Conservation (phyloP, 164 flowering plant genomes). For the Piper betle region DNA sequence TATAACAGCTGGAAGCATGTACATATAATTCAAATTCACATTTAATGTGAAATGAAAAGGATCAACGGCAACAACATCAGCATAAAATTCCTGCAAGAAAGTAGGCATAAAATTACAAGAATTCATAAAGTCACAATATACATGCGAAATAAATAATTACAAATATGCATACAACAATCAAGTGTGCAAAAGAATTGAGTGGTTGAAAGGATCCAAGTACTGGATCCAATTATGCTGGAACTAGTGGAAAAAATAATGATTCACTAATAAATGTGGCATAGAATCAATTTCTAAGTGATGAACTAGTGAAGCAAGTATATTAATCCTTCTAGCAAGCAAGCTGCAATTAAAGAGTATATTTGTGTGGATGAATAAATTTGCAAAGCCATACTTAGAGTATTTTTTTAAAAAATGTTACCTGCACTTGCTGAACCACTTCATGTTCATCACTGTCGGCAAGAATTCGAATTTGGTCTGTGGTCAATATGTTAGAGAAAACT, state of each 20-base stretch:
- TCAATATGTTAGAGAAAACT: constrained; percentile 93
- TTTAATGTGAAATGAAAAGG: constrained; percentile 74
- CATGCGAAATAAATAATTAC: background rate
- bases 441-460: constrained; percentile 96
- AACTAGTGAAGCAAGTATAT: background rate
- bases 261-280: no score
- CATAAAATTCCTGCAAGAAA: constrained; percentile 83
- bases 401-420: constrained; percentile 28
- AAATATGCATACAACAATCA: no score
- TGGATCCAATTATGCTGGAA: no score
- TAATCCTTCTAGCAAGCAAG: background rate
- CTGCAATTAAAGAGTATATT: background rate
- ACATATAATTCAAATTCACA: constrained; percentile 51
- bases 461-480: constrained; percentile 72
- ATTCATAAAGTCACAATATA: background rate
- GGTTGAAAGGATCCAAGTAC: no score
- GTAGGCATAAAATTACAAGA: background rate
- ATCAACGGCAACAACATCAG: constrained; percentile 83
- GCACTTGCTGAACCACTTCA: constrained; percentile 92
- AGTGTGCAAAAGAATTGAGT: no score
- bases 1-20: constrained; percentile 88
- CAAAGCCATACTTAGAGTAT: background rate
- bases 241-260: no score
- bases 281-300: background rate
- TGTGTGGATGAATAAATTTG: background rate